Evolutionary conservation across 495 filamentous ascomycete genomes (phyloP).

Genomic region (Chlorociboria aeruginascens): DNA sequence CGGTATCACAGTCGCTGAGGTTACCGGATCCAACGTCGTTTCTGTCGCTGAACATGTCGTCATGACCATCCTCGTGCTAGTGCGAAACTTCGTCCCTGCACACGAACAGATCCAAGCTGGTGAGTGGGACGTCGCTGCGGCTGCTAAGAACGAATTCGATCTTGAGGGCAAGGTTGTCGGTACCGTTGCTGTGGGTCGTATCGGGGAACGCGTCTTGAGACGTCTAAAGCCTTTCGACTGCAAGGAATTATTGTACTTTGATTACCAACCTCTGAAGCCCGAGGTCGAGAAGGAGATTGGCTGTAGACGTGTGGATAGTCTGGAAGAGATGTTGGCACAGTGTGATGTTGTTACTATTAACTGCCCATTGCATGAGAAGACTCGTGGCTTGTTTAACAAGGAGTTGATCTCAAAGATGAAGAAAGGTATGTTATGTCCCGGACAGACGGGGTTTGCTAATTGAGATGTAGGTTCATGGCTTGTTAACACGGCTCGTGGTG

Average conservation of each 20-base stretch:
- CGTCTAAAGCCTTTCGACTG: constrained; percentile 95
- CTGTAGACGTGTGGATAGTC: constrained; percentile 69
- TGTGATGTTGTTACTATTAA: constrained; percentile 99
- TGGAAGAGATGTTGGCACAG: constrained; percentile 92
- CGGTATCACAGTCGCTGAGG: constrained; percentile 92
- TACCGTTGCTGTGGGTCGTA: constrained; percentile 93
- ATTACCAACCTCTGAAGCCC: constrained; percentile 85
- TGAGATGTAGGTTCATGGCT: constrained; percentile 61
- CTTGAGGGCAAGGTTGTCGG: constrained; percentile 96
- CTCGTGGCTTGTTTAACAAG: constrained; percentile 94
- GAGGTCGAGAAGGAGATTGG: constrained; percentile 96
- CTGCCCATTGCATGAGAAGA: constrained; percentile 98
- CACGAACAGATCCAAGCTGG: constrained; percentile 85
- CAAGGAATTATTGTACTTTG: constrained; percentile 99
- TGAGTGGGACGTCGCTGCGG: constrained; percentile 91
- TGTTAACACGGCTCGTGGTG: constrained; percentile 95
- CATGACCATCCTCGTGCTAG: constrained; percentile 94
- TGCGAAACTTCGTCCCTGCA: constrained; percentile 96
- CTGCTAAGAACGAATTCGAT: constrained; percentile 96
- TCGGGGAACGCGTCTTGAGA: constrained; percentile 94
- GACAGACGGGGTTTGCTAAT: too few relatives aligned
- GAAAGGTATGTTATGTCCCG: constrained; percentile 30
- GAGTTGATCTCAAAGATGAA: constrained; percentile 99
- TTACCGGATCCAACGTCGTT: constrained; percentile 81
- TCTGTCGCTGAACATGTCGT: constrained; percentile 90